Evolutionary conservation across 768 basidiomycete genomes (phyloP), one percentile per base, ranked within the genome.

Genomic region (Cytidiella melzeri): DNA sequence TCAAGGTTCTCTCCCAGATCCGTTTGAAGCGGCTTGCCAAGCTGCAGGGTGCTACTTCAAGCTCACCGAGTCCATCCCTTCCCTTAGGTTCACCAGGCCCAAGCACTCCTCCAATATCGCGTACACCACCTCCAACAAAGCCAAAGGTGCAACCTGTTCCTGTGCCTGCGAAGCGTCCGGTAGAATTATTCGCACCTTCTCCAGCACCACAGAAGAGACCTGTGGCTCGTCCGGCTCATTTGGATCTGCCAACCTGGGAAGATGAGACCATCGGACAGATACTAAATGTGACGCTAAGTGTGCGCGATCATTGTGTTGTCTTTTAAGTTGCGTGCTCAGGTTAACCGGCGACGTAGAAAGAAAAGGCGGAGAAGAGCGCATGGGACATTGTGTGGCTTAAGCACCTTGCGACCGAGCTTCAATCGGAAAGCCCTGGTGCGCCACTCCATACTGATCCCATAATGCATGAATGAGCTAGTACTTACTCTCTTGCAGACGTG

Each of bases 11-110:
- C 24, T 23, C 38, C 12, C 58, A 95, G 93, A 95, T 96, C 62
- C 89, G 92, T 55, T 70, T 91, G 64, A 95, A 95, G 68, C 82
- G 94, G 48, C 75, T 98, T 45, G 92, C 89, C 26, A 91, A 88
- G 64, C 75, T 97, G 6, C 86, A 87, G 60, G 71, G 61, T 34
- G 57, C 68, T 38, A 54, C 69, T 37, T 68, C 68, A 34, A 45
- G 63, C 21, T 57, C 56, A 43, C 53, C 73, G 25, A 63, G 55
- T 11, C 59, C 74, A 10, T 60, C 73, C 11, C 37, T 45, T 41
- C 26, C 28, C 13, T 20, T 28, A 15, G 28, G 26, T 28, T 21
- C 43, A 27, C 51, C 71, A 11, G 60, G 72, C 9, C 43, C 72
- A 11, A 56, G 64, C 20, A 50, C 73, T n/a, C 57, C 63, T 26